Base-by-base conservation (phyloP, 202 grass and related monocot genomes). In the Brachypodium distachyon region DNA sequence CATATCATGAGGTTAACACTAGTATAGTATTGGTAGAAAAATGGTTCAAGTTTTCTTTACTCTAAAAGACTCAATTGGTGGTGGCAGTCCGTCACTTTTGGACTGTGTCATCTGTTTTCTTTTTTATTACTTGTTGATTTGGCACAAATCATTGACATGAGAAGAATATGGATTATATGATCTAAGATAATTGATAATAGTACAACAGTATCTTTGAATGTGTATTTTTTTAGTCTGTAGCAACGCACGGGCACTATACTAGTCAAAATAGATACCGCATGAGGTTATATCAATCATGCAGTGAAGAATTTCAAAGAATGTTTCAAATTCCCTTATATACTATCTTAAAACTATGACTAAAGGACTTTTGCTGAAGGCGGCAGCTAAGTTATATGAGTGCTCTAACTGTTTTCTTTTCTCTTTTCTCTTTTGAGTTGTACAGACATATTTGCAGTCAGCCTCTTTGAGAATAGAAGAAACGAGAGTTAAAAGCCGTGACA, bases 391-490 rank as follows among this genome's bases (percentile, higher is more conserved):
- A 44, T 75, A 5, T 11, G 5, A 21, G 27, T 41, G 31, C 14
- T 69, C 68, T 67, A 61, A 67, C 37, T 17, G 39, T 10, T 81
- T 47, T 67, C 22, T 26, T 34, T 57, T 52, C 21, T 7, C 17
- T 40, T 31, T 17, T 66, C 39, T 6, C 39, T 6, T 67, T 4
- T 13, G 12, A 16, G 32, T 74, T 12, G 76, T 21, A 39, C 79
- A 97, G 91, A 92, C 94, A 27, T 97, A 97, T 83, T 60, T 92
- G 70, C 88, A 94, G 73, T 97, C 91, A 71, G 73, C 91, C 3
- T 72, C 77, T 61, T 32, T 88, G 61, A 86, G 89, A 67, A 80
- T 84, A 80, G 91, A 97, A 82, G 94, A 97, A 75, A 97, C 82
- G 82, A 94, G 94, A 82, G 57, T 94, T 25, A 94, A 89, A 87